These are phyloP conservation scores for Rhododendron vialii DNA, from an alignment of 148 eudicot genomes.

Conservation along the genomic window DNA sequence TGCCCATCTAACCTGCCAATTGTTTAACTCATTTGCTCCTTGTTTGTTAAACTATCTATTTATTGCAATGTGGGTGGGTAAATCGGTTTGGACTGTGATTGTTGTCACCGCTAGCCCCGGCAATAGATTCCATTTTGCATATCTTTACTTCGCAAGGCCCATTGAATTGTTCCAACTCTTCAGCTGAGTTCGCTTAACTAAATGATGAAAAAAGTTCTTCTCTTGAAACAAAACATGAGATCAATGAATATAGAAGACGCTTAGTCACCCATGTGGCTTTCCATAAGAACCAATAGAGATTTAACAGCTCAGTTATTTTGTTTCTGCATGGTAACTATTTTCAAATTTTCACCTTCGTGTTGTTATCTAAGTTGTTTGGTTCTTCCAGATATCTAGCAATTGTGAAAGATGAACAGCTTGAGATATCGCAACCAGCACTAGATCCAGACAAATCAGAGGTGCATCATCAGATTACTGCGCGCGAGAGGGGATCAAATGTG, in stretches of 20 bases:
- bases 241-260: neutral
- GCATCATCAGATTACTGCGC: constrained; percentile 89
- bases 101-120: neutral
- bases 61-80: neutral
- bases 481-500: constrained; percentile 49
- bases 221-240: neutral
- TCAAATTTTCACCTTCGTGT: neutral
- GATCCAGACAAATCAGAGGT: constrained; percentile 65
- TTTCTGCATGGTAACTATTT: neutral
- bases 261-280: neutral
- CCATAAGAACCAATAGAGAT: neutral
- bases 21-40: neutral
- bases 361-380: constrained; percentile 3
- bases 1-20: neutral
- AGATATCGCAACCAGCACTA: constrained; percentile 94
- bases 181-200: neutral
- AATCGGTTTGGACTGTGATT: neutral
- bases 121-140: neutral
- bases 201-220: neutral
- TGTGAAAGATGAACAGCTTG: constrained; percentile 74
- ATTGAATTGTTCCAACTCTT: neutral
- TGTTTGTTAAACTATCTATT: neutral
- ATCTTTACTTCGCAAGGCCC: neutral
- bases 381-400: constrained; percentile 60
- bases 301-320: neutral